These are phyloP conservation scores for Cordyceps pruinosa DNA, from an alignment of 2,329 filamentous ascomycete genomes.

Conservation along the genomic window DNA sequence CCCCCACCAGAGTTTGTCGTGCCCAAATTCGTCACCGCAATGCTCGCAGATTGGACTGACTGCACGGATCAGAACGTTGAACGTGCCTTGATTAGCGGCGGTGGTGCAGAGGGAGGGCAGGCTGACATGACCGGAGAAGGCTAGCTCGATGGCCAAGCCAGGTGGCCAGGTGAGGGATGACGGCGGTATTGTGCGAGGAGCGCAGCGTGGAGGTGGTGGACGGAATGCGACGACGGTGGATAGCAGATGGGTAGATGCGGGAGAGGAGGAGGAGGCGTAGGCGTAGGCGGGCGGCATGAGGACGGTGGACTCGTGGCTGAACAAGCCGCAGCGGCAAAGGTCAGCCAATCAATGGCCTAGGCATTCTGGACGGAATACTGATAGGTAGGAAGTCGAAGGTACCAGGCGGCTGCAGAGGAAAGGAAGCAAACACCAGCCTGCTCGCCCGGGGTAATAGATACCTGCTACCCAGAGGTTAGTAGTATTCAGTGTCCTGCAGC, in stretches of 20 bases:
- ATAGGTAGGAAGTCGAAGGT: no score
- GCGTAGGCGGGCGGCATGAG: not conserved
- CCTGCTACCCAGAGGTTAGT: no score
- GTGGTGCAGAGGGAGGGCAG: not conserved
- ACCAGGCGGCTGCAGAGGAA: no score
- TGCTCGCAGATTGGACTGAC: conserved; percentile 2
- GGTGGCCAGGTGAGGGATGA: not conserved
- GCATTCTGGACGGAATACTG: no score
- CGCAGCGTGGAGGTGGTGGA: not conserved
- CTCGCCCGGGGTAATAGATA: no score
- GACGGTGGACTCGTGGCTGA: no score
- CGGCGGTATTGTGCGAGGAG: not conserved
- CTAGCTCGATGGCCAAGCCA: not conserved
- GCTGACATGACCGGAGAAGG: conserved; percentile 2
- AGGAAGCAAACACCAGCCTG: no score
- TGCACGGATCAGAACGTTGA: conserved; percentile 11
- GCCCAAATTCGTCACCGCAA: conserved; percentile 2
- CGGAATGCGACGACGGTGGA: not conserved
- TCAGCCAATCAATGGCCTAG: no score
- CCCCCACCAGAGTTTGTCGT: not conserved
- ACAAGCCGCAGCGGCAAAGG: not conserved
- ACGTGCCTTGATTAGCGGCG: conserved; percentile 8
- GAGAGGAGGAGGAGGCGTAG: not conserved
- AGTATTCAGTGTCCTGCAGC: no score
- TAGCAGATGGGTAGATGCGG: not conserved